Percentiles rank a stretch among this genome's conserved stretches.
Conservation (phyloP, 441 rosid species). For the Populus hybrid region DNA sequence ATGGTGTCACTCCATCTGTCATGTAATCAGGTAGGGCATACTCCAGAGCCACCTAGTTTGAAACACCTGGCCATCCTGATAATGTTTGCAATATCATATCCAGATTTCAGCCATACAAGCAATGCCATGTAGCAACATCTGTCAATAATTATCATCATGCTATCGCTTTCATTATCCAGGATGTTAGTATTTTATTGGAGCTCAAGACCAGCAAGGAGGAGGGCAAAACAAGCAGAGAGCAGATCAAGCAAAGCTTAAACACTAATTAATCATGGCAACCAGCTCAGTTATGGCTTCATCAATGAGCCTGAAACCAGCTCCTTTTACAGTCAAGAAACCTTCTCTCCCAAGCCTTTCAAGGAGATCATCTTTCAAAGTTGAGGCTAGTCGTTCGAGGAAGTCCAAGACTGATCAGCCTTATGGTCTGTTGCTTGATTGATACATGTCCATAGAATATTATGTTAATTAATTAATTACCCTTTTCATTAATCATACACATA, state of each 20-base stretch:
- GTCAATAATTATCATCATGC: slow-evolving; percentile 19
- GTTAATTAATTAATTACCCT: background rate
- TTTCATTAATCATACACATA: background rate
- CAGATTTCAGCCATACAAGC: slow-evolving; percentile 32
- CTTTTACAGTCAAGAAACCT: slow-evolving; percentile 43
- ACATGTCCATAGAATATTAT: no score
- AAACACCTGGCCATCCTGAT: slow-evolving; percentile 22
- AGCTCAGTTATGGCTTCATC: slow-evolving; percentile 58
- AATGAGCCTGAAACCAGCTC: slow-evolving; percentile 54
- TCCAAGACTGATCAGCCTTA: slow-evolving; percentile 73
- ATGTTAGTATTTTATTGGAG: background rate
- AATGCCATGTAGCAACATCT: slow-evolving; percentile 42
- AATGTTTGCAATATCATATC: slow-evolving; percentile 33
- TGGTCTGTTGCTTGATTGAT: slow-evolving; percentile 30
- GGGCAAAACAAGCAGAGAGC: background rate
- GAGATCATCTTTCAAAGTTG: slow-evolving; percentile 45
- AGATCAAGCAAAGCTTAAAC: background rate
- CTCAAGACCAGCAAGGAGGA: background rate
- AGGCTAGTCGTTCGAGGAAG: slow-evolving; percentile 50
- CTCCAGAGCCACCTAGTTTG: background rate
- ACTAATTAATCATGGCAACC: slow-evolving; percentile 29
- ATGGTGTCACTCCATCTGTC: background rate
- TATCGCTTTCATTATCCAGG: slow-evolving; percentile 17
- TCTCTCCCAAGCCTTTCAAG: slow-evolving; percentile 50
- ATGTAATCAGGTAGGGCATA: background rate